Evolutionary conservation across 2,329 filamentous ascomycete genomes (phyloP).

Genomic region (Colletotrichum lentis): DNA sequence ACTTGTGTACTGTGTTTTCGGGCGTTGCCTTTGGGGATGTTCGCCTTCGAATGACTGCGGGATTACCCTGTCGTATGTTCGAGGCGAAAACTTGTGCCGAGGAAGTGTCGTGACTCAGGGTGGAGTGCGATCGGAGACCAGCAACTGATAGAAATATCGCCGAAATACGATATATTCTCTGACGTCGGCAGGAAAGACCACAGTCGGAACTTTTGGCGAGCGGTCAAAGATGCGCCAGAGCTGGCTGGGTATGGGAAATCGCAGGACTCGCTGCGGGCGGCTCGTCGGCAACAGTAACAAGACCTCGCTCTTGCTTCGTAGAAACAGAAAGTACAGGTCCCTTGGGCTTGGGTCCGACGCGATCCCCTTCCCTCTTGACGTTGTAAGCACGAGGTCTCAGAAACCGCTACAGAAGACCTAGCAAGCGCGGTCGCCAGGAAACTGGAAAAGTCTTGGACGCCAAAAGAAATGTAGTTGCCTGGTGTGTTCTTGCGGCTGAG

Average conservation of each 20-base stretch:
- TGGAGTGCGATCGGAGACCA: not conserved
- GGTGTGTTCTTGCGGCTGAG: not conserved
- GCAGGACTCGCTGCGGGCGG: not conserved
- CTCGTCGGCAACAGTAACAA: not conserved
- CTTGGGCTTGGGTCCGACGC: not conserved
- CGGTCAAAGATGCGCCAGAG: slow-evolving; percentile 1
- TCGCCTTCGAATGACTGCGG: not conserved
- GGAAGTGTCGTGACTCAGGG: not conserved
- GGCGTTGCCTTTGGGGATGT: not conserved
- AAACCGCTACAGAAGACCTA: slow-evolving; percentile 1
- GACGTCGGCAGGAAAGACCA: not conserved
- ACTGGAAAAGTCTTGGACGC: not conserved
- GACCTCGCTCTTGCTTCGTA: slow-evolving; percentile 13
- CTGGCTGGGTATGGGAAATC: not conserved
- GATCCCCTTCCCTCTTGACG: not conserved
- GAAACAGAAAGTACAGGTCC: not conserved
- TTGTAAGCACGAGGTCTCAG: not conserved
- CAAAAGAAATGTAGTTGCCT: slow-evolving; percentile 1
- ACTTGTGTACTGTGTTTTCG: not conserved
- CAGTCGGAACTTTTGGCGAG: not conserved
- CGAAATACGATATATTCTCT: slow-evolving; percentile 5
- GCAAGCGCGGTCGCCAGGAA: not conserved
- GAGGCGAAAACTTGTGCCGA: not conserved
- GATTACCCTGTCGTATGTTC: not conserved
- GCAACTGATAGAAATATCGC: not conserved